phyloP scores from a whole-genome alignment of 176 grass and related monocot species.

The Thalia dealbata region DNA sequence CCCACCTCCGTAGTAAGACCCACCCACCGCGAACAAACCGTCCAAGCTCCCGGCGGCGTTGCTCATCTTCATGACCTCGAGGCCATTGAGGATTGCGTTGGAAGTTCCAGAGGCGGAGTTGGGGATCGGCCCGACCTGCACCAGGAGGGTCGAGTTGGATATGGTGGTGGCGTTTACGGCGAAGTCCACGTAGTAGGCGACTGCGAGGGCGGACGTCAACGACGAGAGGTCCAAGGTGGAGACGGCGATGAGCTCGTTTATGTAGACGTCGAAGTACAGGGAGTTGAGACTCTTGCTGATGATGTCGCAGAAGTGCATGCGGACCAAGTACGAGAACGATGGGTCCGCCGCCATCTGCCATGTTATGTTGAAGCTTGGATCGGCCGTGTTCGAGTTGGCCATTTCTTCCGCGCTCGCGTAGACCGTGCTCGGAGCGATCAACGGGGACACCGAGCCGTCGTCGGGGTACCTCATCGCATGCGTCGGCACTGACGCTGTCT shows the following conservation, averaged over 20 bases:
- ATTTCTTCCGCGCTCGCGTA: slow-evolving; percentile 72
- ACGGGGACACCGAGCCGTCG: slow-evolving; percentile 43
- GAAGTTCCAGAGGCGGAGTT: slow-evolving; percentile 28
- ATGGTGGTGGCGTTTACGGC: slow-evolving; percentile 60
- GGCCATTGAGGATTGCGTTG: slow-evolving; percentile 84
- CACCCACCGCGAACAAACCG: slow-evolving; percentile 39
- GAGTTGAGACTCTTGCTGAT: slow-evolving; percentile 73
- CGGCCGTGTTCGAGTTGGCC: slow-evolving; percentile 45
- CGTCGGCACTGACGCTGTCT: slow-evolving; percentile 40
- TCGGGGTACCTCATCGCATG: slow-evolving; percentile 68
- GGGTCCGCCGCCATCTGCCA: slow-evolving; percentile 63
- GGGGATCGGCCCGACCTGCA: slow-evolving; percentile 49
- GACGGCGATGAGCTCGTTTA: slow-evolving; percentile 64
- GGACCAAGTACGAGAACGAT: slow-evolving; percentile 62
- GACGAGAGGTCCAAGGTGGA: slow-evolving; percentile 63
- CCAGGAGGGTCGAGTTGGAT: slow-evolving; percentile 54
- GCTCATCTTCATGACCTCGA: slow-evolving; percentile 94
- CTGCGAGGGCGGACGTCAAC: slow-evolving; percentile 63
- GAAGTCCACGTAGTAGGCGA: slow-evolving; percentile 74
- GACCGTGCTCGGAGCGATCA: slow-evolving; percentile 59
- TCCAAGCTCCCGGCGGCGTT: slow-evolving; percentile 71
- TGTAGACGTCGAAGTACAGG: slow-evolving; percentile 82
- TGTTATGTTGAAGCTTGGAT: slow-evolving; percentile 71
- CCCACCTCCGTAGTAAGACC: neutral
- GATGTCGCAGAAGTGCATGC: slow-evolving; percentile 86